Base-by-base conservation (phyloP, 305 asterid species). In the Fraxinus paxiana region DNA sequence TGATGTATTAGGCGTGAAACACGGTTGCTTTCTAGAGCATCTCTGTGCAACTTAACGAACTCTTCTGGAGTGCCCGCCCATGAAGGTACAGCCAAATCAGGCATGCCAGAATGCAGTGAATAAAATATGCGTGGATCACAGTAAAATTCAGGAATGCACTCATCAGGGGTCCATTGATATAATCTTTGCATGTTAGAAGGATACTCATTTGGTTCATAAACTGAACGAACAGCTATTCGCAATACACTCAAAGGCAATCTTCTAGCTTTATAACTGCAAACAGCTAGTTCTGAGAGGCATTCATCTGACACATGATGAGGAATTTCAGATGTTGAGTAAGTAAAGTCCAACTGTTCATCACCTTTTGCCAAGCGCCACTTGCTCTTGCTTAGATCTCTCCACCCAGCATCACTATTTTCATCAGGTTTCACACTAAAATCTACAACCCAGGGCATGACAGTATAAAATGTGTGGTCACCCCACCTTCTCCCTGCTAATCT, bases 321-420 rank as follows among this genome's bases (percentile, higher is more conserved):
- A 77, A 92, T 87, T 90, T 96, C 99, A 77, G 99, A 96, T 78
- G 98, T 92, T 26, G 92, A 92, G 88, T 94, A 96, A 79, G 99
- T 96, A 86, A 96, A 96, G 89, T 96, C 99, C 93, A 96, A 88
- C 87, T 94, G 99, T 70, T 96, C 99, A 67, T 96, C 99, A 51
- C 99, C 99, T 87, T 94, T 96, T 48, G 98, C 98, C 92, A 96
- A 86, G 84, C 94, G 97, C 99, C 98, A 96, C 88, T 96, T 96
- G 90, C 98, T 96, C 91, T 90, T 94, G 85, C 90, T 93, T 80
- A 96, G 88, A 87, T 94, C 97, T 87, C 99, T 87, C 99, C 99
- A 96, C 15, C 99, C 98, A 80, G 78, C 61, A 70, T 86, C 87
- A 81, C 81, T 89, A 80, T 85, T 86, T 87, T 91, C 97, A 83